Conservation (phyloP, 75 land plant species). For the Gnetum montanum region DNA sequence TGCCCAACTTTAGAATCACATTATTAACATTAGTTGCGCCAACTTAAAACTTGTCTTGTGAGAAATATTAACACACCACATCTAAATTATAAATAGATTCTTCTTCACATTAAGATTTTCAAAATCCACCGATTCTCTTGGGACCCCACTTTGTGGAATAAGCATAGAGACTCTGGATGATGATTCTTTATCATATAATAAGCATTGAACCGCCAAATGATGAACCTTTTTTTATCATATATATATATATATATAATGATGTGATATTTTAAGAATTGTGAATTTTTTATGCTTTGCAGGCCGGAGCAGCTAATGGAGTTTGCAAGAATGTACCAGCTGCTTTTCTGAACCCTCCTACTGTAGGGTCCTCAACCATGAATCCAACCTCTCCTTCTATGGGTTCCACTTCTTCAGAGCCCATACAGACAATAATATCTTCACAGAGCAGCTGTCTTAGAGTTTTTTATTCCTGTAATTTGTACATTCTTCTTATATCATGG, state of each 20-base stretch:
- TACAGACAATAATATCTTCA: conserved; percentile 1
- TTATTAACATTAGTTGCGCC: not conserved
- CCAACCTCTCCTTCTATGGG: too few species aligned
- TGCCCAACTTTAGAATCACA: not conserved
- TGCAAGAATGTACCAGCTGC: conserved; percentile 29
- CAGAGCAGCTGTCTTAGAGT: not conserved
- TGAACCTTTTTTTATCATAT: too few species aligned
- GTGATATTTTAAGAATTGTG: not conserved
- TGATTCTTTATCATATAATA: too few species aligned
- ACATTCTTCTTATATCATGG: not conserved
- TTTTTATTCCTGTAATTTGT: not conserved
- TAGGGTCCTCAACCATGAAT: not conserved
- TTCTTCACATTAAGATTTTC: too few species aligned
- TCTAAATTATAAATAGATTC: too few species aligned
- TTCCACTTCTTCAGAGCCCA: conserved; percentile 1
- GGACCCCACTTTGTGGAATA: too few species aligned
- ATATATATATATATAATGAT: not conserved
- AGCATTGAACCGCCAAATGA: too few species aligned
- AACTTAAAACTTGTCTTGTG: not conserved
- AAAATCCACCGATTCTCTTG: too few species aligned
- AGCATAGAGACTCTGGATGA: too few species aligned
- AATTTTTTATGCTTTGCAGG: conserved; percentile 17
- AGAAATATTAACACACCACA: too few species aligned
- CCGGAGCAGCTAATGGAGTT: conserved; percentile 36
- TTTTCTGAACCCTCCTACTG: conserved; percentile 5